These are phyloP conservation scores for Dryadomyces sulphureus DNA, from an alignment of 2,329 filamentous ascomycete genomes.

Conservation along the genomic window DNA sequence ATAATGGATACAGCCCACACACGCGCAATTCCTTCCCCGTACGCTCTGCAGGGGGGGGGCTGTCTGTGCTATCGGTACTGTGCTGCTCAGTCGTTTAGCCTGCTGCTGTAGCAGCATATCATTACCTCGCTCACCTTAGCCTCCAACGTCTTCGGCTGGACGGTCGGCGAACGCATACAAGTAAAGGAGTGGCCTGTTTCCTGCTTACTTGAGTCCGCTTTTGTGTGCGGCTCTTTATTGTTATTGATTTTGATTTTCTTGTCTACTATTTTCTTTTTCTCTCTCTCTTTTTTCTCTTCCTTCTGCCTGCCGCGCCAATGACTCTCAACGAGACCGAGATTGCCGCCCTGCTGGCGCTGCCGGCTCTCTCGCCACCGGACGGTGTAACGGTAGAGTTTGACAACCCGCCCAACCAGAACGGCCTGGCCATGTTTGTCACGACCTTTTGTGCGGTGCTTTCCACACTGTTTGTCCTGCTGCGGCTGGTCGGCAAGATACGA, in stretches of 20 bases:
- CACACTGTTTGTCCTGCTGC: slow-evolving; percentile 13
- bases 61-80: too few species aligned
- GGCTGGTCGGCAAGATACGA: slow-evolving; percentile 1
- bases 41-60: too few species aligned
- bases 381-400: slow-evolving; percentile 1
- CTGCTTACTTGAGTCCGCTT: background rate
- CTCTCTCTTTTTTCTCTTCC: background rate
- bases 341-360: background rate
- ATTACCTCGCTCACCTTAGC: too few species aligned
- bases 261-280: background rate
- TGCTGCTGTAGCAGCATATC: too few species aligned
- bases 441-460: slow-evolving; percentile 11
- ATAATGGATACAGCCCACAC: too few species aligned
- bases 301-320: background rate
- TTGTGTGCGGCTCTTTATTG: background rate
- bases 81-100: too few species aligned
- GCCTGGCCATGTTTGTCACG: slow-evolving; percentile 5
- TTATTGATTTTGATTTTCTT: too few species aligned
- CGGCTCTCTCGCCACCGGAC: background rate
- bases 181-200: too few species aligned
- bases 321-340: background rate
- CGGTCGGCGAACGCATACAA: too few species aligned
- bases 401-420: slow-evolving; percentile 7
- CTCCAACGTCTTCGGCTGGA: too few species aligned
- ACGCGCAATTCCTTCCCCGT: too few species aligned